Percentiles rank a stretch among this genome's conserved stretches.
phyloP scores from a whole-genome alignment of 1,139 yeast genomes.

The Hanseniaspora gamundiae region DNA sequence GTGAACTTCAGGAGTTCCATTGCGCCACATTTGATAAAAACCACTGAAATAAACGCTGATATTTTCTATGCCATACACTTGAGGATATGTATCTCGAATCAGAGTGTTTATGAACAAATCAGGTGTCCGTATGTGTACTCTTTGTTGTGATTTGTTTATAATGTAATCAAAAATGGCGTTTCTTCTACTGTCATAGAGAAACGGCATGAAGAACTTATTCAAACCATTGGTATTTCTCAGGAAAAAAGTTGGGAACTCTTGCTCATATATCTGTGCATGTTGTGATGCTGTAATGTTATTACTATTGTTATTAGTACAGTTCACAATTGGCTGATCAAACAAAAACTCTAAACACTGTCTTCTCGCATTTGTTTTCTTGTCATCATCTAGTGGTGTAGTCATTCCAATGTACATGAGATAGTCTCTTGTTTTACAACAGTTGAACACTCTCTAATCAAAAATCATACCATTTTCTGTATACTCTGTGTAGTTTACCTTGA shows the following conservation, averaged over 20 bases:
- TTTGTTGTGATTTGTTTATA: background rate
- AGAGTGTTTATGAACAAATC: background rate
- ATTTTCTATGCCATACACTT: background rate
- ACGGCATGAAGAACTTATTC: background rate
- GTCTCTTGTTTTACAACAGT: background rate
- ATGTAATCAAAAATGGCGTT: background rate
- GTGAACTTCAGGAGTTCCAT: background rate
- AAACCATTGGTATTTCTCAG: background rate
- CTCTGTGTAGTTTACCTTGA: background rate
- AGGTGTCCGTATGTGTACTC: background rate
- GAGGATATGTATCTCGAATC: background rate
- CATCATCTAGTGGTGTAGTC: background rate
- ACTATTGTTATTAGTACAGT: background rate
- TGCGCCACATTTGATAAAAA: background rate
- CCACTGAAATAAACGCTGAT: background rate
- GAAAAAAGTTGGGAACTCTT: background rate
- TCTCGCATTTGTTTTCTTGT: background rate
- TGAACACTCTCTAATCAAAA: background rate
- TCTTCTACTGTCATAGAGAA: background rate
- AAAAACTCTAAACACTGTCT: background rate
- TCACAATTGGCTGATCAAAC: background rate
- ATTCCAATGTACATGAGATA: background rate
- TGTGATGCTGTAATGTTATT: too few relatives aligned
- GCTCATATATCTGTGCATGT: too few relatives aligned
- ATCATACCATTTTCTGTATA: background rate